These are phyloP conservation scores for Backusella psychrophila DNA, from an alignment of 192 early-diverging fungal species.

Conservation along the genomic window DNA sequence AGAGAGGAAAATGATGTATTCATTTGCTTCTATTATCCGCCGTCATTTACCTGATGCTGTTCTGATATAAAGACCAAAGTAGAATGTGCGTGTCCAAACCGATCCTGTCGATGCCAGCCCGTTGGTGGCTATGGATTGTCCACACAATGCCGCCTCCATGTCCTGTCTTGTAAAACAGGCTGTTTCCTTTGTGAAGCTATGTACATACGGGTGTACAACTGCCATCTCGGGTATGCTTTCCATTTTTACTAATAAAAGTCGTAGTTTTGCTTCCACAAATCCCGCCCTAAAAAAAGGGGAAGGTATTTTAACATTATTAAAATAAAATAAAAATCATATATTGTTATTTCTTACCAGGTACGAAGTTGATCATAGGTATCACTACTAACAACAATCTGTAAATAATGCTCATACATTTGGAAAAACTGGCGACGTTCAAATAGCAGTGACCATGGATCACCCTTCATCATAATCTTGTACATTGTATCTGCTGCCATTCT, in stretches of 20 bases:
- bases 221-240: conserved; percentile 57
- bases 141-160: background rate
- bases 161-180: background rate
- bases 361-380: background rate
- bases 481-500: conserved; percentile 20
- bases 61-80: conserved; percentile 24
- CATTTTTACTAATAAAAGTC: conserved; percentile 63
- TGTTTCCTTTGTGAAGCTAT: conserved; percentile 53
- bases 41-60: conserved; percentile 1
- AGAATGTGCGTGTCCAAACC: conserved; percentile 14
- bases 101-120: background rate
- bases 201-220: conserved; percentile 73
- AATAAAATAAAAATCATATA: background rate
- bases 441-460: conserved; percentile 20
- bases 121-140: background rate
- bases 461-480: conserved; percentile 25
- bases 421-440: conserved; percentile 28
- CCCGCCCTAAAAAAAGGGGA: conserved; percentile 49
- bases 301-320: background rate
- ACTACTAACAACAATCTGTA: conserved; percentile 26
- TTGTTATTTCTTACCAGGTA: background rate
- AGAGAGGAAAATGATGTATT: background rate
- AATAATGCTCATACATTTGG: conserved; percentile 23
- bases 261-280: conserved; percentile 73
- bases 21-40: background rate